Base-by-base conservation (phyloP, 164 flowering plant genomes). In the Macadamia integrifolia region DNA sequence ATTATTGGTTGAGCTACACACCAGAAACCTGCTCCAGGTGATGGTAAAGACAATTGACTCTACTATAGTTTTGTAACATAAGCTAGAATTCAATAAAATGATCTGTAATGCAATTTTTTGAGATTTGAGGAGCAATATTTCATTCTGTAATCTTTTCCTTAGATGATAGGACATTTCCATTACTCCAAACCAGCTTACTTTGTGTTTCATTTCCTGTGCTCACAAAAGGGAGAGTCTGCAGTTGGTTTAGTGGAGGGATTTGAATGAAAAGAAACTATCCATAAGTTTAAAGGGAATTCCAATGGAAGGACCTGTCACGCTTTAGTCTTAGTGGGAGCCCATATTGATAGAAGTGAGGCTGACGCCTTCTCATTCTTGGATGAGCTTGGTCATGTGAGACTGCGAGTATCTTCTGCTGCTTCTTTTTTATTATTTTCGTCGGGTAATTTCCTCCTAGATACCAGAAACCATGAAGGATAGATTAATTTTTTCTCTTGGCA, bases 241-340 rank as follows among this genome's bases (percentile, higher is more conserved):
- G 28, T 66, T 64, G 42, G 66, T 31, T 14, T 52, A 58, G 63
- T 56, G 28, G 17, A 43, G 53, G 32, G 65, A 5, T 12, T 14
- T 43, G 58, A 31, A 66, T 53, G 35, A 29, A 61, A 61, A 62
- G 40, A 62, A 32, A 43, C 7, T 61, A 32, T 35, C n/a, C 12
- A 4, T 29, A 60, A 66, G 17, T 6, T 23, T 14, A 60, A 57
- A 65, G 50, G 49, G 30, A 18, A 66, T 9, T 17, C 64, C 23
- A 18, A 55, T 40, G 30, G 46, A 32, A 9, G 44, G 8, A 95
- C 99, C 96, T 78, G 81, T 75, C 79, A 84, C 52, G 96, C 87
- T 85, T 83, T 87, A 77, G 88, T 92, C 66, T 87, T 97, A 71
- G 72, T 18, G 14, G 96, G 98, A 64, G 98, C 89, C 85, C 83